These are phyloP conservation scores for Tothia fuscella DNA, from an alignment of 2,329 filamentous ascomycete genomes.

Conservation along the genomic window DNA sequence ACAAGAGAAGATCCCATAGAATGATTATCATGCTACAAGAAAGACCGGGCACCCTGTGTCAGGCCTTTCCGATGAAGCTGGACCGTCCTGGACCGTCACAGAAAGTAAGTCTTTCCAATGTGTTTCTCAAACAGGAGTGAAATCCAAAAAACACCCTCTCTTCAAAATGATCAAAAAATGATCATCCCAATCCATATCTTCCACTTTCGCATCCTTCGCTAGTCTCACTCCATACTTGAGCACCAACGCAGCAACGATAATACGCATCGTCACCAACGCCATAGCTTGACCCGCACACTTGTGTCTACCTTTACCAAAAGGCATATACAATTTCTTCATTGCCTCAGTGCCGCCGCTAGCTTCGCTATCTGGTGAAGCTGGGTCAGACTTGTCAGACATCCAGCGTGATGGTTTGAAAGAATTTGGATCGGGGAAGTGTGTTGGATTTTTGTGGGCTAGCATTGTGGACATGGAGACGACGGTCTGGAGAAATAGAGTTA, in stretches of 20 bases:
- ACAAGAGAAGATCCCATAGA: no score
- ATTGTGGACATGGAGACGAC: not conserved
- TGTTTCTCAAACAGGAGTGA: not conserved
- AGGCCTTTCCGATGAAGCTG: no score
- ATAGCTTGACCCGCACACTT: not conserved
- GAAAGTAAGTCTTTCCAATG: no score
- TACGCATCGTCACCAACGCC: not conserved
- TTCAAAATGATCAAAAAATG: constrained; percentile 2
- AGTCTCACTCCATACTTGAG: not conserved
- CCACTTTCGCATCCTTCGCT: not conserved
- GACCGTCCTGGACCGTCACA: no score
- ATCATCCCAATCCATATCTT: constrained; percentile 1
- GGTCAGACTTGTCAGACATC: not conserved
- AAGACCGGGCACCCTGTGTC: no score
- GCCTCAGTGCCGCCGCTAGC: not conserved
- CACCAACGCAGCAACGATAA: not conserved
- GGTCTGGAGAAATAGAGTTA: not conserved
- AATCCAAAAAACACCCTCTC: not conserved
- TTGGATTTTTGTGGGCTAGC: not conserved
- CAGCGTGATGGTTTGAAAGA: not conserved
- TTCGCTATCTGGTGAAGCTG: not conserved
- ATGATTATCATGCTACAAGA: no score
- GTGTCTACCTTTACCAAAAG: not conserved
- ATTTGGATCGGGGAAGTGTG: not conserved
- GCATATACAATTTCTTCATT: constrained; percentile 1